A percentile compares a stretch with the other conserved stretches of the same genome.
phyloP scores from a whole-genome alignment of 306 rosid species.

The Trichosanthes cucumerina region DNA sequence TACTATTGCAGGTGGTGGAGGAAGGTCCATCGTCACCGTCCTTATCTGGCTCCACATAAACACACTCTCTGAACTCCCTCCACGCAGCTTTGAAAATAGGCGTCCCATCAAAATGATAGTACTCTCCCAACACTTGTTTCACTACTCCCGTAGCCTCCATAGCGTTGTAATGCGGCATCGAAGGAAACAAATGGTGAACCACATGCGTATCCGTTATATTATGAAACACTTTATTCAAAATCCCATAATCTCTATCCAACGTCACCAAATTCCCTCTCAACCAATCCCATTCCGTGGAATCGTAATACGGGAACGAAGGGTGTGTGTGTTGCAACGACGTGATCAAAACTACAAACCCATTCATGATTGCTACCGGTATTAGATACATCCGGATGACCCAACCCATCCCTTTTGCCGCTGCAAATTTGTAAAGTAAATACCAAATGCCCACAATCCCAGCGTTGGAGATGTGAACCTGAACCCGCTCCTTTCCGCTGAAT shows the following conservation, averaged over 20 bases:
- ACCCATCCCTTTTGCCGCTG: conserved; percentile 26
- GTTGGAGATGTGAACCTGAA: conserved; percentile 36
- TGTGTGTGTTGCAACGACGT: conserved; percentile 75
- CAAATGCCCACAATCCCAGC: conserved; percentile 19
- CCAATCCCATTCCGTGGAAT: conserved; percentile 80
- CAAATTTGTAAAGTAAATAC: conserved; percentile 27
- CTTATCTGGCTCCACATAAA: conserved; percentile 49
- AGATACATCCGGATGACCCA: conserved; percentile 40
- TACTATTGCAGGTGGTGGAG: background rate
- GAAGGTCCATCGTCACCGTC: background rate
- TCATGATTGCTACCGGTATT: conserved; percentile 44
- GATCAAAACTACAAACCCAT: conserved; percentile 51
- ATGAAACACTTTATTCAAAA: conserved; percentile 59
- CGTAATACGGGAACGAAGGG: conserved; percentile 54
- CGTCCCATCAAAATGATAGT: conserved; percentile 52
- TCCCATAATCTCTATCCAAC: conserved; percentile 56
- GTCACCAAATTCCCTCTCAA: conserved; percentile 63
- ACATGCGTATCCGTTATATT: conserved; percentile 62
- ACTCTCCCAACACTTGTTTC: conserved; percentile 37
- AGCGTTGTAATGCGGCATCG: conserved; percentile 73
- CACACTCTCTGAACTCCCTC: conserved; percentile 76
- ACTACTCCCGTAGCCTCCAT: conserved; percentile 64
- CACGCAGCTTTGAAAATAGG: conserved; percentile 63
- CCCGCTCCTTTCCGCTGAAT: conserved; percentile 33
- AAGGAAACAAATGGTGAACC: conserved; percentile 59